These are phyloP conservation scores for Myxozyma neglecta DNA, from an alignment of 805 yeast species.

Conservation along the genomic window DNA sequence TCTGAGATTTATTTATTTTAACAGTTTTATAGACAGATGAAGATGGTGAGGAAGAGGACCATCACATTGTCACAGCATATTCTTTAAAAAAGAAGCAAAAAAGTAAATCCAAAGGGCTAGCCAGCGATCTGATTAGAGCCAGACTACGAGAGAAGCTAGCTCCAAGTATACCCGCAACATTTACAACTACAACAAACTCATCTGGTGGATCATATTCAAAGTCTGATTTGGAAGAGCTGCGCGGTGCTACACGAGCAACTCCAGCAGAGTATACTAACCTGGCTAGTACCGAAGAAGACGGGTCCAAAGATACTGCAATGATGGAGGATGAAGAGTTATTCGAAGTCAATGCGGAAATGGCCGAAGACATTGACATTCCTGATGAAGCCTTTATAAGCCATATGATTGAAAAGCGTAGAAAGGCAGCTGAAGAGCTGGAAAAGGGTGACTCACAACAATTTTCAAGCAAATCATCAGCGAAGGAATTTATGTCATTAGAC, in stretches of 20 bases:
- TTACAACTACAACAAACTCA: background rate
- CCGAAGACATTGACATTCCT: constrained; percentile 20
- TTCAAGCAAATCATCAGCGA: background rate
- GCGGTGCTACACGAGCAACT: constrained; percentile 22
- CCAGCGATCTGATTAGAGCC: constrained; percentile 1
- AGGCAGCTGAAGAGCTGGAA: constrained; percentile 1
- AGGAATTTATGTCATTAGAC: constrained; percentile 26
- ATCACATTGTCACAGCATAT: constrained; percentile 18
- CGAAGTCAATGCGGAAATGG: constrained; percentile 16
- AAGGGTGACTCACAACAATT: background rate
- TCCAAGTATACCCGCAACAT: constrained; percentile 9
- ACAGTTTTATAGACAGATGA: background rate
- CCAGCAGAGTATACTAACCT: constrained; percentile 14
- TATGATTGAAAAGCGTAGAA: constrained; percentile 22
- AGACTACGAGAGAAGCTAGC: constrained; percentile 22
- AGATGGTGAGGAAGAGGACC: constrained; percentile 13
- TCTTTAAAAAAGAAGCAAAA: constrained; percentile 17
- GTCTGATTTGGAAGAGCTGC: constrained; percentile 23
- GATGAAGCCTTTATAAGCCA: constrained; percentile 29
- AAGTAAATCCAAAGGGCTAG: background rate
- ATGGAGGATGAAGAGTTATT: constrained; percentile 3
- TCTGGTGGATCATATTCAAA: constrained; percentile 12
- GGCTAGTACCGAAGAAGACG: background rate
- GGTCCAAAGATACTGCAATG: background rate
- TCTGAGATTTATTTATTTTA: background rate